A percentile compares a stretch with the other conserved stretches of the same genome.
phyloP scores from a whole-genome alignment of 495 filamentous ascomycete genomes.

The Daldinia vernicosa region DNA sequence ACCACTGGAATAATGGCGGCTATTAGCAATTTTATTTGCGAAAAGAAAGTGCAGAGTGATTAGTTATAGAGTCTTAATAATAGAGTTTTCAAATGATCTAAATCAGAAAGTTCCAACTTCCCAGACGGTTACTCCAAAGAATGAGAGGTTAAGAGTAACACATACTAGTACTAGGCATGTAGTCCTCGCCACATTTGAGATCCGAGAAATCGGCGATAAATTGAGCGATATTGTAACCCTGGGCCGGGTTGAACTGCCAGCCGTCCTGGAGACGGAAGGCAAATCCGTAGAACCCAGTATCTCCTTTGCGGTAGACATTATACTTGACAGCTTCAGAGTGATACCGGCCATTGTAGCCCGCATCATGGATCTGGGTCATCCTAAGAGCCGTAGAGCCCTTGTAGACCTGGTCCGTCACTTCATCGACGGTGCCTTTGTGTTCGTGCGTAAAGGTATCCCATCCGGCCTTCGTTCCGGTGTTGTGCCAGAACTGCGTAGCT shows the following conservation, averaged over 20 bases:
- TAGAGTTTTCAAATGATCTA: too few relatives aligned
- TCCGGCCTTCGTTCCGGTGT: slow-evolving; percentile 59
- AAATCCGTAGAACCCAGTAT: slow-evolving; percentile 65
- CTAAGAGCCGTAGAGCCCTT: slow-evolving; percentile 59
- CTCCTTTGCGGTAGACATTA: slow-evolving; percentile 59
- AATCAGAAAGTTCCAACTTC: too few relatives aligned
- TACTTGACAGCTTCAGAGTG: slow-evolving; percentile 63
- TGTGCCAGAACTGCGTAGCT: slow-evolving; percentile 56
- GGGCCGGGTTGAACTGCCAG: slow-evolving; percentile 60
- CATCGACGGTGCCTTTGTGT: slow-evolving; percentile 54
- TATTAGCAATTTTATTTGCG: neutral
- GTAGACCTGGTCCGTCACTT: slow-evolving; percentile 59
- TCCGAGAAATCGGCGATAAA: slow-evolving; percentile 65
- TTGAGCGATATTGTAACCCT: slow-evolving; percentile 63
- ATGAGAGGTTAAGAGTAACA: too few relatives aligned
- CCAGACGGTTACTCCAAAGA: too few relatives aligned
- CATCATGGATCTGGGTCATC: slow-evolving; percentile 62
- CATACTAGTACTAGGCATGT: slow-evolving; percentile 58
- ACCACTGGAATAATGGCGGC: slow-evolving; percentile 46
- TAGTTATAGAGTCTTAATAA: too few relatives aligned
- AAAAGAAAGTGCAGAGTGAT: too few relatives aligned
- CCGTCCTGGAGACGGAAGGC: slow-evolving; percentile 59
- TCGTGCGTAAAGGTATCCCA: slow-evolving; percentile 60
- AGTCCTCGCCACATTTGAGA: slow-evolving; percentile 57
- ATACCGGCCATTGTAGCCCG: slow-evolving; percentile 60